Percentiles rank a stretch among this genome's conserved stretches.
These are phyloP conservation scores for Isoetes taiwanensis DNA, from an alignment of 75 land plant genomes.

Conservation along the genomic window DNA sequence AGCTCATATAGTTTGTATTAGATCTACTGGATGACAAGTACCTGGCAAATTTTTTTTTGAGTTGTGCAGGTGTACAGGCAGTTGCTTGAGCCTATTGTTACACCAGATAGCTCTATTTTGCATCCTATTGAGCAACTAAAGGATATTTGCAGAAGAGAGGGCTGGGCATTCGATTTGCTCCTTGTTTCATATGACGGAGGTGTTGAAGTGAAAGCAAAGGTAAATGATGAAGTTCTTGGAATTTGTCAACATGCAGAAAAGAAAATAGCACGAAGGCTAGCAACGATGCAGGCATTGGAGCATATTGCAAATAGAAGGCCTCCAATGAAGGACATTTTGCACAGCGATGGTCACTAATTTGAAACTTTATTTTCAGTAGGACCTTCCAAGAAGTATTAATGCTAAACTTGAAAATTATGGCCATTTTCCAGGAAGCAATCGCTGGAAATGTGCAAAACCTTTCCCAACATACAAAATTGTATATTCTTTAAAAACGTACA, in stretches of 20 bases:
- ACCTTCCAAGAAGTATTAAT: no score
- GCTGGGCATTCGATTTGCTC: neutral
- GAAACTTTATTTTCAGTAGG: no score
- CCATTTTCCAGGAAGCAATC: no score
- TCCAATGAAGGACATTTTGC: no score
- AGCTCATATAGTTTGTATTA: no score
- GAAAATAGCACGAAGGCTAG: neutral
- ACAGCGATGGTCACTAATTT: no score
- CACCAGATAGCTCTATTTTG: conserved; percentile 1
- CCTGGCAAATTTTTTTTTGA: neutral
- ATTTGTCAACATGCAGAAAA: conserved; percentile 3
- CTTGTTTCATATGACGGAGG: neutral
- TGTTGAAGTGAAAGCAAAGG: neutral
- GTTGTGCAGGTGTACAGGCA: neutral
- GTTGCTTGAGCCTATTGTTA: conserved; percentile 4
- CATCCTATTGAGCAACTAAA: conserved; percentile 9
- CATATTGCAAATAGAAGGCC: no score
- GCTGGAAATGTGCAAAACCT: no score
- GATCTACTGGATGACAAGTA: no score
- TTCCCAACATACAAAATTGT: no score
- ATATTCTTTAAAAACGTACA: no score
- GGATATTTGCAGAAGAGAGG: neutral
- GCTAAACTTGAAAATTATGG: no score
- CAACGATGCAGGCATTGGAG: conserved; percentile 5
- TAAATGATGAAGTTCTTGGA: neutral